Conservation (phyloP, 352 stramenopile genomes). For the Thalassiosira allenii region DNA sequence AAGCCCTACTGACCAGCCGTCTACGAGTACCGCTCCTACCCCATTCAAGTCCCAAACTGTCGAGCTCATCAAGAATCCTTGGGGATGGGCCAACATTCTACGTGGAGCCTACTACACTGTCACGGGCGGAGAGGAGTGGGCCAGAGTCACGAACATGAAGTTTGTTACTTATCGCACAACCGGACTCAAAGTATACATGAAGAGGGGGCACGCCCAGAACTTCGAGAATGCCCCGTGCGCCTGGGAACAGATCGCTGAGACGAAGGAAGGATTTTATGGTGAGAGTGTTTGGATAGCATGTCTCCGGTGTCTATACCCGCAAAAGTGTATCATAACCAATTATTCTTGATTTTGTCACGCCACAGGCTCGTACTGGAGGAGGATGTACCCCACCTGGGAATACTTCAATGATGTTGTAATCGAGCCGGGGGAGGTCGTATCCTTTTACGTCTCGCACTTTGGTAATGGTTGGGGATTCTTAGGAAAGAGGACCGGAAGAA, state of each 20-base stretch:
- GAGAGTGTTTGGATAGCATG: background rate
- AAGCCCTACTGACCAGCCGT: background rate
- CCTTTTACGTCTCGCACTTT: conserved; percentile 5
- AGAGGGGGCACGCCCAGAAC: background rate
- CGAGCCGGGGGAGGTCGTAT: background rate
- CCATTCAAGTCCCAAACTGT: too few species aligned
- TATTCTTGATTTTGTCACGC: too few species aligned
- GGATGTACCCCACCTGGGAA: conserved; percentile 15
- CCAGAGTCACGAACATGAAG: too few species aligned
- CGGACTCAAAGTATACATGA: background rate
- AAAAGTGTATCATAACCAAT: too few species aligned
- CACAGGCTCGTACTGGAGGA: conserved; percentile 14
- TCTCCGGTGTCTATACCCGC: too few species aligned
- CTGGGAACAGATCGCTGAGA: conserved; percentile 1
- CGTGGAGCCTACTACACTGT: too few species aligned
- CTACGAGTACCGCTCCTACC: background rate
- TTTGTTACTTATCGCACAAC: conserved; percentile 6
- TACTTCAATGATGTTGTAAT: conserved; percentile 6
- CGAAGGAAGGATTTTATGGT: background rate
- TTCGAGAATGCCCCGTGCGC: conserved; percentile 2
- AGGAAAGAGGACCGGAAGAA: background rate
- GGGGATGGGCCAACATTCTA: too few species aligned
- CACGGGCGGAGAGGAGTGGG: too few species aligned
- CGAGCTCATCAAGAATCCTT: too few species aligned
- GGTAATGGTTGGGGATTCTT: background rate